Conservation (phyloP, 2,329 filamentous ascomycete genomes). For the Diaporthe velutina region DNA sequence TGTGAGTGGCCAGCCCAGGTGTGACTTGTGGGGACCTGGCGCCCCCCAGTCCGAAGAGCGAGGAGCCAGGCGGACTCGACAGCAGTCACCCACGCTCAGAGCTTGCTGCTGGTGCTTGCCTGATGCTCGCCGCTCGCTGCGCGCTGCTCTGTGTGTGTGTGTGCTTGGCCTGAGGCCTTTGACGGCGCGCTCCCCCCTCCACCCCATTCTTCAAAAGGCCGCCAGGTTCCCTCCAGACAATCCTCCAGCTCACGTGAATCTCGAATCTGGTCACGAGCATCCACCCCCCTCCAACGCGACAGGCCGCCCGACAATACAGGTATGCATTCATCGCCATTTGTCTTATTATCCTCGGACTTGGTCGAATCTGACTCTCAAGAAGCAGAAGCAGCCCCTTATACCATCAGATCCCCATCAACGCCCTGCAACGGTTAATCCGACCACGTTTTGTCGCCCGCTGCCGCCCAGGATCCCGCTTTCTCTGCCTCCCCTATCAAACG, state of each 20-base stretch:
- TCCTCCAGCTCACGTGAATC: conserved; percentile 36
- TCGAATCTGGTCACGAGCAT: conserved; percentile 35
- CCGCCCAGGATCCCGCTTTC: conserved; percentile 9
- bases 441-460: conserved; percentile 29
- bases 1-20: conserved; percentile 14
- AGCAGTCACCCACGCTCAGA: background rate
- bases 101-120: background rate
- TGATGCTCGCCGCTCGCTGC: background rate
- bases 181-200: conserved; percentile 24
- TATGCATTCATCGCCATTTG: conserved; percentile 37
- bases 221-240: conserved; percentile 22
- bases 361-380: conserved; percentile 34
- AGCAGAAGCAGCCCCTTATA: background rate
- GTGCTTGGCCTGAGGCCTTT: conserved; percentile 19
- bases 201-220: conserved; percentile 35
- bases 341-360: conserved; percentile 35
- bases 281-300: conserved; percentile 30
- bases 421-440: conserved; percentile 32
- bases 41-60: conserved; percentile 4
- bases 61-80: conserved; percentile 9
- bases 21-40: conserved; percentile 12
- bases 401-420: conserved; percentile 11
- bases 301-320: conserved; percentile 34
- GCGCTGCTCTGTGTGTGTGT: background rate
- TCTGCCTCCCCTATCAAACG: conserved; percentile 29